Percentiles rank a stretch among this genome's conserved stretches.
phyloP scores from a whole-genome alignment of 306 rosid species.

The Prunus dulcis region DNA sequence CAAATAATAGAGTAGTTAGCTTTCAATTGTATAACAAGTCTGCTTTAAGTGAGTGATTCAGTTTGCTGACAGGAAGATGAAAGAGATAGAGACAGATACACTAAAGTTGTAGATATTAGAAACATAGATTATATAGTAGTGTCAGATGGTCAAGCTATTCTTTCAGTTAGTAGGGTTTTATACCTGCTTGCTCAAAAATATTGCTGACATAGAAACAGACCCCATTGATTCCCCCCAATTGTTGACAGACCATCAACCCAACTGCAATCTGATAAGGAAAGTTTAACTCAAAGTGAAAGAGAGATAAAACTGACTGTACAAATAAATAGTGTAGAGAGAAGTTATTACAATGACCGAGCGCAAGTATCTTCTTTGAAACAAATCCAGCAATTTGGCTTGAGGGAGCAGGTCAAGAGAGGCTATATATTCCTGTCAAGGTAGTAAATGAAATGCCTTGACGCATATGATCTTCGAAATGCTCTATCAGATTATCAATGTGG shows the following conservation, averaged over 20 bases:
- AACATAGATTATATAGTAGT: no score
- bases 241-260: conserved; percentile 90
- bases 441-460: conserved; percentile 8
- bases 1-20: neutral
- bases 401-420: conserved; percentile 65
- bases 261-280: conserved; percentile 59
- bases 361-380: conserved; percentile 73
- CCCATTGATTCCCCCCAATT: conserved; percentile 88
- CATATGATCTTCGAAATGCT: conserved; percentile 4
- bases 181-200: conserved; percentile 84
- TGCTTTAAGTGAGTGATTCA: neutral
- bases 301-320: neutral
- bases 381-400: conserved; percentile 63
- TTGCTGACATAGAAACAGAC: conserved; percentile 68
- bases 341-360: conserved; percentile 62
- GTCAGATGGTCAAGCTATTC: no score
- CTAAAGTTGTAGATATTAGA: neutral
- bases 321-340: conserved; percentile 9
- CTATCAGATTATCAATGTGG: neutral
- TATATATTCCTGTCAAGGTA: conserved; percentile 66
- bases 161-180: no score
- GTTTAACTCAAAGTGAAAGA: conserved; percentile 1
- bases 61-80: neutral
- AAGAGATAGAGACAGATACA: neutral
- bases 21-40: conserved; percentile 6